Evolutionary conservation across 768 basidiomycete genomes (phyloP).

Genomic region (Tubosaeta sp.): DNA sequence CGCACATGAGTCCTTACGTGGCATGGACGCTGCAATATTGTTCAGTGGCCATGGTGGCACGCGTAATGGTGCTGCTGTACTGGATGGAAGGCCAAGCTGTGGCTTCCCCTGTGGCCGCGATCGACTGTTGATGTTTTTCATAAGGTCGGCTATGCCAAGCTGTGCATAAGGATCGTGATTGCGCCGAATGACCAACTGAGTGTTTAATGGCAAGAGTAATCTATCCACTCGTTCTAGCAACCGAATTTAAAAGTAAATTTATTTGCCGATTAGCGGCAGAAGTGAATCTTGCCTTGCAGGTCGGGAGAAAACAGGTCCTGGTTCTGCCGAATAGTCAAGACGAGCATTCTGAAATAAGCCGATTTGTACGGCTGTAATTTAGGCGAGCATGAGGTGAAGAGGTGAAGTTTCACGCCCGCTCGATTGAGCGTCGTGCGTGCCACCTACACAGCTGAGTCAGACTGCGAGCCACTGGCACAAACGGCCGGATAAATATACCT

Average conservation of each 20-base stretch:
- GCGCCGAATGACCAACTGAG: constrained; percentile 27
- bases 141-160: constrained; percentile 33
- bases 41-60: constrained; percentile 24
- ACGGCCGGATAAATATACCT: constrained; percentile 38
- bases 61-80: constrained; percentile 8
- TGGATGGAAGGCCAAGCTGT: constrained; percentile 15
- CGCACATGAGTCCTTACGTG: constrained; percentile 29
- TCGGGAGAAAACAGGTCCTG: constrained; percentile 23
- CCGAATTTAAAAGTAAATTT: constrained; percentile 3
- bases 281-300: constrained; percentile 20
- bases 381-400: constrained; percentile 43
- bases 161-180: constrained; percentile 29
- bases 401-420: constrained; percentile 40
- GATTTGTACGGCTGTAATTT: constrained; percentile 39
- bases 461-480: background rate
- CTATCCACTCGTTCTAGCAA: constrained; percentile 29
- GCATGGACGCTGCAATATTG: constrained; percentile 31
- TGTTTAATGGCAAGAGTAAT: constrained; percentile 31
- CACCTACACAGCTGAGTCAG: constrained; percentile 31
- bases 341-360: constrained; percentile 47
- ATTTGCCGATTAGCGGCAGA: background rate
- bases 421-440: constrained; percentile 44
- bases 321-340: constrained; percentile 35
- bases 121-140: constrained; percentile 14
- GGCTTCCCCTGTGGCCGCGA: constrained; percentile 13